Percentiles rank a stretch among this genome's conserved stretches.
Conservation (phyloP, 179 eudicot species). For the Beta macrorhiza region DNA sequence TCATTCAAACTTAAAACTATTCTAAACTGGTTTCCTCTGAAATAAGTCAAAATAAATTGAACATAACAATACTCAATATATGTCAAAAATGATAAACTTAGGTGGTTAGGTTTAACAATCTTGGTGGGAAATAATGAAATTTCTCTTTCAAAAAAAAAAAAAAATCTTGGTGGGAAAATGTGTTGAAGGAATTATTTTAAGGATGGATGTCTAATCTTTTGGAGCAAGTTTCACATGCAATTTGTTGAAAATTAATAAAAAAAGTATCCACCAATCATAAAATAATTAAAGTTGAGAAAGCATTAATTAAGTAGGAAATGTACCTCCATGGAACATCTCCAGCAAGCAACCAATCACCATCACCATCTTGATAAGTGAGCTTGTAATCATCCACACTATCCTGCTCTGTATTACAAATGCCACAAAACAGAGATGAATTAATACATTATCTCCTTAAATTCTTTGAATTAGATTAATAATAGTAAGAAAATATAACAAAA, state of each 20-base stretch:
- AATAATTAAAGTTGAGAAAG: neutral
- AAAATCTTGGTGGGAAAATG: neutral
- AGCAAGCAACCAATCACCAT: slow-evolving; percentile 79
- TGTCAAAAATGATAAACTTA: neutral
- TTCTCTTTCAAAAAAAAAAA: no score
- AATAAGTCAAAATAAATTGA: no score
- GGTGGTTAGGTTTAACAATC: no score
- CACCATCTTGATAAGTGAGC: slow-evolving; percentile 59
- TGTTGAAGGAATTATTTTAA: neutral
- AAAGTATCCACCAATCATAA: neutral
- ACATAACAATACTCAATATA: no score
- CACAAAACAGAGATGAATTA: neutral
- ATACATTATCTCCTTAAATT: neutral
- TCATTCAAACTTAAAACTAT: no score
- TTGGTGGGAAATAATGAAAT: neutral
- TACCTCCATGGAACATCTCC: slow-evolving; percentile 81
- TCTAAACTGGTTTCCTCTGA: no score
- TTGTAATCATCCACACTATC: slow-evolving; percentile 44
- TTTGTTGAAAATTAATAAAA: neutral
- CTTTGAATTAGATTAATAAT: no score
- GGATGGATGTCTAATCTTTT: neutral
- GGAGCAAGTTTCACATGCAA: no score
- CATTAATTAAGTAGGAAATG: neutral
- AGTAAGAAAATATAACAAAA: no score
- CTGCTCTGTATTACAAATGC: slow-evolving; percentile 28